Percentiles rank a stretch among this genome's conserved stretches.
These are phyloP conservation scores for Paramecium octaurelia DNA, from an alignment of 73 alveolate genomes.

Conservation along the genomic window DNA sequence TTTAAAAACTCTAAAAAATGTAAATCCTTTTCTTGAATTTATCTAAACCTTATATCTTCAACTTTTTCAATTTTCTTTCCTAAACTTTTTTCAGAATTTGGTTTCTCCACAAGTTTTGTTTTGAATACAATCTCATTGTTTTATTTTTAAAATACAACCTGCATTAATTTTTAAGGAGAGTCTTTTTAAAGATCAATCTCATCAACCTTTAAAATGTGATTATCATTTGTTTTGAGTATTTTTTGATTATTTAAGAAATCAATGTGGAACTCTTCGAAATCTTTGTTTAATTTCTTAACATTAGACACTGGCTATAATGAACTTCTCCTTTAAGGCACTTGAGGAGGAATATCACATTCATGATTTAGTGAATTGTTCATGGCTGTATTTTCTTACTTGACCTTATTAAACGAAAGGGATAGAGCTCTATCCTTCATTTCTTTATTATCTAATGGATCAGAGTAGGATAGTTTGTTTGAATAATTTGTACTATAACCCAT, in stretches of 20 bases:
- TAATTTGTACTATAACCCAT: neutral
- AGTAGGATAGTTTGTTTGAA: neutral
- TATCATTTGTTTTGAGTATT: neutral
- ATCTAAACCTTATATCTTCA: neutral
- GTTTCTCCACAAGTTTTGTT: neutral
- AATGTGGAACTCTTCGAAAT: constrained; percentile 22
- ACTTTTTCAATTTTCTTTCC: neutral
- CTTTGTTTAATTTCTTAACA: neutral
- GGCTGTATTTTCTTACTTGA: neutral
- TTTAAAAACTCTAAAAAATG: neutral
- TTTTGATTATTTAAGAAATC: neutral
- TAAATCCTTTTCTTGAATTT: neutral
- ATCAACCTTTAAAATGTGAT: neutral
- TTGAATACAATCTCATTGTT: neutral
- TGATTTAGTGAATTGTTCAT: neutral
- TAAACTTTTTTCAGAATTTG: neutral
- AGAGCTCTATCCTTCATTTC: neutral
- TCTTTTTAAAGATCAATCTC: neutral
- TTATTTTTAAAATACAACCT: neutral
- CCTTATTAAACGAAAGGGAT: neutral
- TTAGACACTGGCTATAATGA: neutral
- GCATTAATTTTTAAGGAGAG: neutral
- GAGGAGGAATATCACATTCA: neutral
- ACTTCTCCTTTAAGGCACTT: neutral
- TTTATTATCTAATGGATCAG: neutral